Conservation (phyloP, 2,329 filamentous ascomycete genomes). For the Periglandula ipomoeae region DNA sequence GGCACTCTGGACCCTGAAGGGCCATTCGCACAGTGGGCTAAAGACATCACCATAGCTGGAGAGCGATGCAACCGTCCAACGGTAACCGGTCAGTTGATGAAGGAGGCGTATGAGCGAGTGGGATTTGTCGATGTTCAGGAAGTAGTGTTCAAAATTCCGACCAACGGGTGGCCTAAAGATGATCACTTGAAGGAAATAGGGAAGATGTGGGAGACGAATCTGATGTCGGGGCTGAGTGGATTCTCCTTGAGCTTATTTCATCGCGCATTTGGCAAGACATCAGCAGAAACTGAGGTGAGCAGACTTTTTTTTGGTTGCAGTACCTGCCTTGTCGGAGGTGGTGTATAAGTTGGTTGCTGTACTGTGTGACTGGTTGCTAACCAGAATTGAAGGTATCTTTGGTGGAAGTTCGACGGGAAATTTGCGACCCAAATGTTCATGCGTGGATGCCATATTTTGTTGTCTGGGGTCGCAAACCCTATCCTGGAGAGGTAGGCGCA, state of each 20-base stretch:
- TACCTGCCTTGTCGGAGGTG: too few relatives aligned
- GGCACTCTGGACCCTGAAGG: constrained; percentile 29
- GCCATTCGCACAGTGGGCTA: constrained; percentile 30
- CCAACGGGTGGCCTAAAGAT: constrained; percentile 44
- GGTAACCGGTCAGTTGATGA: constrained; percentile 23
- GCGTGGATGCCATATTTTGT: constrained; percentile 40
- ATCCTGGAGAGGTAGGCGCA: constrained; percentile 19
- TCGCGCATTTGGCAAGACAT: constrained; percentile 29
- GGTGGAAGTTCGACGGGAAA: constrained; percentile 37
- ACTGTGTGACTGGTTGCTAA: neutral
- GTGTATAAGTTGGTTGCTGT: too few relatives aligned
- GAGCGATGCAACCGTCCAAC: constrained; percentile 28
- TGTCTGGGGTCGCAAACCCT: constrained; percentile 42
- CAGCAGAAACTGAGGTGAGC: constrained; percentile 40
- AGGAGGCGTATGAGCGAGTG: constrained; percentile 31
- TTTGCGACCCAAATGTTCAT: constrained; percentile 37
- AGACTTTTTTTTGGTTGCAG: too few relatives aligned
- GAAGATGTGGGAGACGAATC: constrained; percentile 35
- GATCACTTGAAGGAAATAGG: constrained; percentile 33
- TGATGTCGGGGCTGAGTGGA: constrained; percentile 33
- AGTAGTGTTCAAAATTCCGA: constrained; percentile 42
- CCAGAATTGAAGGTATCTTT: constrained; percentile 30
- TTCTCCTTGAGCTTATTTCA: constrained; percentile 33
- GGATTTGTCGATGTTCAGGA: constrained; percentile 49
- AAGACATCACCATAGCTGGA: constrained; percentile 30